A percentile compares a stretch with the other conserved stretches of the same genome.
Evolutionary conservation across 2,329 filamentous ascomycete genomes (phyloP).

Genomic region (Fusarium lyarnte): DNA sequence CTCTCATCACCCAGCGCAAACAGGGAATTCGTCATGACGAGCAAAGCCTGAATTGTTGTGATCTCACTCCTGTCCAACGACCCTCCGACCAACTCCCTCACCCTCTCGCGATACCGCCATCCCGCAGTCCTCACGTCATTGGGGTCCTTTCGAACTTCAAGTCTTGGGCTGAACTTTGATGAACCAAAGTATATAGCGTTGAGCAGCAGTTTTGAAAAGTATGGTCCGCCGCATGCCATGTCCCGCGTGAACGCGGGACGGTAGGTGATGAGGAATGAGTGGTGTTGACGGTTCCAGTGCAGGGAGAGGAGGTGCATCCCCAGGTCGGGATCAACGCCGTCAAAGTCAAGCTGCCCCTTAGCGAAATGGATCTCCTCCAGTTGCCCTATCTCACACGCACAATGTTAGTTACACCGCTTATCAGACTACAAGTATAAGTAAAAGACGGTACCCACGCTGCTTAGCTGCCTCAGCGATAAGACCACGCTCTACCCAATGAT

Average conservation of each 20-base stretch:
- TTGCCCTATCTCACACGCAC: slow-evolving; percentile 48
- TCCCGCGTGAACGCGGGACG: slow-evolving; percentile 63
- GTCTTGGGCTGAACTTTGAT: slow-evolving; percentile 56
- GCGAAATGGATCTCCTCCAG: slow-evolving; percentile 59
- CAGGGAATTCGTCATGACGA: slow-evolving; percentile 61
- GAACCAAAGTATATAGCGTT: slow-evolving; percentile 61
- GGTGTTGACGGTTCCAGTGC: slow-evolving; percentile 65
- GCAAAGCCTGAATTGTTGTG: slow-evolving; percentile 63
- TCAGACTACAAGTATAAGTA: slow-evolving; percentile 34
- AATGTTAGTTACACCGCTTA: neutral
- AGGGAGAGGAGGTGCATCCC: slow-evolving; percentile 61
- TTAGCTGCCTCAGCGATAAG: slow-evolving; percentile 43
- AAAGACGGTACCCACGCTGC: slow-evolving; percentile 26
- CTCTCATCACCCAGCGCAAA: slow-evolving; percentile 61
- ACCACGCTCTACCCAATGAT: slow-evolving; percentile 55
- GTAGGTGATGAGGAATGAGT: slow-evolving; percentile 57
- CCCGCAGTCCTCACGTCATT: slow-evolving; percentile 59
- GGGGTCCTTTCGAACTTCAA: slow-evolving; percentile 56
- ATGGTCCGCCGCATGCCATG: slow-evolving; percentile 63
- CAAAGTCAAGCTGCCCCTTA: slow-evolving; percentile 61
- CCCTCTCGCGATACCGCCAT: slow-evolving; percentile 57
- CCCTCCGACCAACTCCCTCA: slow-evolving; percentile 56
- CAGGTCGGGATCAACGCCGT: slow-evolving; percentile 62
- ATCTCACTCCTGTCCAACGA: slow-evolving; percentile 60
- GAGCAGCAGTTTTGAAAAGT: slow-evolving; percentile 65